Conservation (phyloP, 148 eudicot genomes). For the Diospyros lotus region DNA sequence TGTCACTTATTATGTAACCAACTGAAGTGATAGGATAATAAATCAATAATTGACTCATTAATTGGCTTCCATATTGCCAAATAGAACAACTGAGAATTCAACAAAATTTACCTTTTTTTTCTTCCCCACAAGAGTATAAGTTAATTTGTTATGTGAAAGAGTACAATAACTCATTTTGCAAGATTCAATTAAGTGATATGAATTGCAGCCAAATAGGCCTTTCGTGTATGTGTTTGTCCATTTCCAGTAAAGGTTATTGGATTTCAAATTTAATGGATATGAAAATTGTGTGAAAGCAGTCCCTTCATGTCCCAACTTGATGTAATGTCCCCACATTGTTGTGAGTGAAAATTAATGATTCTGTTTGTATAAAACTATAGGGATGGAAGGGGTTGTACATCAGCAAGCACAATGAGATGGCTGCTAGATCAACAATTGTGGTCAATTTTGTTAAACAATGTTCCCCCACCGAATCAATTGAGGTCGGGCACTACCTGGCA, state of each 20-base stretch:
- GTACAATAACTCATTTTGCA: background rate
- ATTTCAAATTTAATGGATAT: background rate
- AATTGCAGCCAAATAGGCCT: background rate
- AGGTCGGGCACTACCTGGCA: conserved; percentile 61
- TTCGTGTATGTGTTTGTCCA: background rate
- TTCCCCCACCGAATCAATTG: conserved; percentile 50
- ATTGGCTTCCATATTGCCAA: no score
- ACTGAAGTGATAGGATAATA: no score
- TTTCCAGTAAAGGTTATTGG: background rate
- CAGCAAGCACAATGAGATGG: conserved; percentile 56
- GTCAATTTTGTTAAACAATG: conserved; percentile 49
- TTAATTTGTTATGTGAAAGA: no score
- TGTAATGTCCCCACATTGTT: background rate
- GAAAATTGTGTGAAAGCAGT: background rate
- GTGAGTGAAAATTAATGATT: background rate
- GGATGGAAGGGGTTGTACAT: conserved; percentile 64
- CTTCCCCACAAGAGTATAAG: no score
- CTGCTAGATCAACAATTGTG: conserved; percentile 34
- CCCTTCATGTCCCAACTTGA: background rate
- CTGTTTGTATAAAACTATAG: conserved; percentile 20
- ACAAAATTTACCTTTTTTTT: no score
- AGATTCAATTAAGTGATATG: background rate
- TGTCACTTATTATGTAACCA: no score
- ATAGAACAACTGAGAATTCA: no score
- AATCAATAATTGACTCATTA: no score